Percentiles rank a stretch among this genome's conserved stretches.
Conservation (phyloP, 495 filamentous ascomycete genomes). For the Gamarada debralockiae region DNA sequence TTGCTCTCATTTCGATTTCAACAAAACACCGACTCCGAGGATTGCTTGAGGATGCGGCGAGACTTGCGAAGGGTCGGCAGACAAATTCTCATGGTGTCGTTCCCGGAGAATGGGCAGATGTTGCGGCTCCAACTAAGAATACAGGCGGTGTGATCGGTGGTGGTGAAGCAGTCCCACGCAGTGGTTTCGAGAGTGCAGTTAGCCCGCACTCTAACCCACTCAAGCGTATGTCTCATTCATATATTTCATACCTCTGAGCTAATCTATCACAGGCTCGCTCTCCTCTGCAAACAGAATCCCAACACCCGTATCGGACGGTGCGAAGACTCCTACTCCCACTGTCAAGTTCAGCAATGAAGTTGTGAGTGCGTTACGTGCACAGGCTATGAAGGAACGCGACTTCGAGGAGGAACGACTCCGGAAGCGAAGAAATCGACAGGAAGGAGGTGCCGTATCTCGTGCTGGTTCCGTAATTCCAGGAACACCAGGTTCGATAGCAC, state of each 20-base stretch:
- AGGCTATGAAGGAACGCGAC: slow-evolving; percentile 37
- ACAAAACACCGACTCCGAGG: slow-evolving; percentile 66
- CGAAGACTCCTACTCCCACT: slow-evolving; percentile 12
- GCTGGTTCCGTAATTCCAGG: slow-evolving; percentile 43
- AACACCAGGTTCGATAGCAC: slow-evolving; percentile 44
- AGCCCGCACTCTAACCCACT: slow-evolving; percentile 28
- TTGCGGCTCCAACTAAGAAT: slow-evolving; percentile 45
- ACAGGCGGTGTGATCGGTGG: slow-evolving; percentile 31
- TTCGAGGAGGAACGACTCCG: slow-evolving; percentile 43
- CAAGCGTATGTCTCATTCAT: slow-evolving; percentile 22
- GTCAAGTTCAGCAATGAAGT: slow-evolving; percentile 29
- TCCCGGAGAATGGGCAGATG: slow-evolving; percentile 64
- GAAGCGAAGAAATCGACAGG: slow-evolving; percentile 42
- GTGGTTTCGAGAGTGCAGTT: slow-evolving; percentile 30
- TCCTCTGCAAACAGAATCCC: slow-evolving; percentile 17
- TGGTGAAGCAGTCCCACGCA: slow-evolving; percentile 22
- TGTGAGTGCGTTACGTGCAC: slow-evolving; percentile 32
- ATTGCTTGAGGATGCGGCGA: slow-evolving; percentile 66
- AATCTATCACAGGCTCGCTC: slow-evolving; percentile 17
- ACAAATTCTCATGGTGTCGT: slow-evolving; percentile 68
- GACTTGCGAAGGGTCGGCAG: slow-evolving; percentile 59
- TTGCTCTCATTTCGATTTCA: slow-evolving; percentile 71
- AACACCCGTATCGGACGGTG: slow-evolving; percentile 25
- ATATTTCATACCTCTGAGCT: slow-evolving; percentile 4
- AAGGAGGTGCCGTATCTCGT: slow-evolving; percentile 34